These are phyloP conservation scores for Sphaerulina populicola DNA, from an alignment of 2,329 filamentous ascomycete species.

Conservation along the genomic window DNA sequence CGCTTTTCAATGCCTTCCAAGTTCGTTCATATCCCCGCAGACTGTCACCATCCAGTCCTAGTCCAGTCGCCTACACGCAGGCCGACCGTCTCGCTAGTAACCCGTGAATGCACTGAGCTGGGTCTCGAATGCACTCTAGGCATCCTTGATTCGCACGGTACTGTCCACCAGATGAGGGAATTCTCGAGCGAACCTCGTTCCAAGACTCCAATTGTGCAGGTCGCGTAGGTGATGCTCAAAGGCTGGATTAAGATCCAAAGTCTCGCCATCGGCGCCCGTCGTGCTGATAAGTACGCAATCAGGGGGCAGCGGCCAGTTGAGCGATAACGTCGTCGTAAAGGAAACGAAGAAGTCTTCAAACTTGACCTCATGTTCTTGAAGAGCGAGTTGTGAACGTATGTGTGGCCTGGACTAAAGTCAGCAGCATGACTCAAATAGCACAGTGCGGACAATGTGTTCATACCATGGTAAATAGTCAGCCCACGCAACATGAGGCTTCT, in stretches of 20 bases:
- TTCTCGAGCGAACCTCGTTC: constrained; percentile 39
- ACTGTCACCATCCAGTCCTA: background rate
- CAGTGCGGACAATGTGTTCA: constrained; percentile 8
- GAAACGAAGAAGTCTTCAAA: constrained; percentile 80
- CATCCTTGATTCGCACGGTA: constrained; percentile 24
- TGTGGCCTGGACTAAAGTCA: constrained; percentile 43
- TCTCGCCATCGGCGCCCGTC: constrained; percentile 30
- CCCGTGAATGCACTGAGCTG: background rate
- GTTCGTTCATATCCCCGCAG: background rate
- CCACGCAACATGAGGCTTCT: constrained; percentile 66
- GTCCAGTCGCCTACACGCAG: background rate
- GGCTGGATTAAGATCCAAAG: constrained; percentile 73
- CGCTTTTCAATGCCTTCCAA: too few species aligned
- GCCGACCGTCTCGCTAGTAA: background rate
- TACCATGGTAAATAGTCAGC: constrained; percentile 70
- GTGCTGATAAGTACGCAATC: constrained; percentile 53
- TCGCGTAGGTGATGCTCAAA: constrained; percentile 73
- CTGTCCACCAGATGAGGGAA: constrained; percentile 30
- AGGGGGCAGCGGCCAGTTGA: constrained; percentile 80
- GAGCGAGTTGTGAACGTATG: constrained; percentile 58
- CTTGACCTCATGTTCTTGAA: constrained; percentile 35
- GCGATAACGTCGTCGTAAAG: constrained; percentile 63
- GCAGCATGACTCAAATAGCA: background rate
- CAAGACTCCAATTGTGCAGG: constrained; percentile 73
- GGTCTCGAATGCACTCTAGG: constrained; percentile 6